phyloP scores from a whole-genome alignment of 129 eudicot species.

The Mikania micrantha region DNA sequence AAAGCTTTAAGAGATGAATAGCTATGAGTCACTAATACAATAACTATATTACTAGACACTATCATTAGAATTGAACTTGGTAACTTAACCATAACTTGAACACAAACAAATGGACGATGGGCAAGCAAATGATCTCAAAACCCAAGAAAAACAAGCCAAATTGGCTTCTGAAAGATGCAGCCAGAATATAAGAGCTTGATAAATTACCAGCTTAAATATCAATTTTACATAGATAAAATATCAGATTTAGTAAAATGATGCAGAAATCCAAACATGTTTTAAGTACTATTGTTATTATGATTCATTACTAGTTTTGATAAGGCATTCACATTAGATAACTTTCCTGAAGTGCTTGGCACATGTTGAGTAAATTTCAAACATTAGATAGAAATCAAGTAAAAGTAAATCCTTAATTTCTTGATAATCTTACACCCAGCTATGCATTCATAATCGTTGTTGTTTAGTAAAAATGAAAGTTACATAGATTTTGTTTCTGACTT shows the following conservation, averaged over 20 bases:
- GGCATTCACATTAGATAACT: conserved; percentile 1
- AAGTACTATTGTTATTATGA: background rate
- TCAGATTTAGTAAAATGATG: background rate
- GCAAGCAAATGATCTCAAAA: background rate
- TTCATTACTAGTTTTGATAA: conserved; percentile 3
- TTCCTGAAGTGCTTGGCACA: conserved; percentile 3
- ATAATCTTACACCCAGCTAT: background rate
- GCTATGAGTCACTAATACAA: conserved; percentile 1
- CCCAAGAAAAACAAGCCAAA: background rate
- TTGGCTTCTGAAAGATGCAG: conserved; percentile 1
- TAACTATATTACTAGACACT: background rate
- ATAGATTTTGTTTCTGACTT: background rate
- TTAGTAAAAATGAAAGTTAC: background rate
- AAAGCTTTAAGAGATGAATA: conserved; percentile 48
- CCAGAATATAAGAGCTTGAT: background rate
- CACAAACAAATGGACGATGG: background rate
- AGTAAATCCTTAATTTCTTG: background rate
- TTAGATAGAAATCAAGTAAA: background rate
- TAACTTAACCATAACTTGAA: background rate
- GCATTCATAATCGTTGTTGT: background rate
- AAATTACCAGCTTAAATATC: background rate
- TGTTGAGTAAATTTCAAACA: background rate
- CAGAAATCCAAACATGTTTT: background rate
- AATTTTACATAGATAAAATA: background rate
- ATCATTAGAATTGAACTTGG: background rate